Evolutionary conservation across 2,329 filamentous ascomycete genomes (phyloP).

Genomic region (Colletotrichum salicis): DNA sequence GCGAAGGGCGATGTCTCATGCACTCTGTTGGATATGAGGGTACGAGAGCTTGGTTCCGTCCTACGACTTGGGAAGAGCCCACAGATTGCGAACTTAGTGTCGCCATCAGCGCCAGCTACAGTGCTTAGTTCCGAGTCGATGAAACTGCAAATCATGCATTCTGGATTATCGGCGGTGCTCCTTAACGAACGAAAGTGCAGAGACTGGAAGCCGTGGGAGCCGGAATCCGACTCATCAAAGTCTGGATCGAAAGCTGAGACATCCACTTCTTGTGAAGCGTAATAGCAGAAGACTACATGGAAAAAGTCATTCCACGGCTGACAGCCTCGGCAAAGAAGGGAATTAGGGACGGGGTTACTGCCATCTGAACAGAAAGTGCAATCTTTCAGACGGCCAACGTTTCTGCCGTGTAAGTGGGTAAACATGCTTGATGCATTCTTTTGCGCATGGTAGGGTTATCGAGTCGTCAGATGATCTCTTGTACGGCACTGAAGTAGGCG

Average conservation of each 20-base stretch:
- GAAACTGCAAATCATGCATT: background rate
- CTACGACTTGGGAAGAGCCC: background rate
- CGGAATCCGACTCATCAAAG: background rate
- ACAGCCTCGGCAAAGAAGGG: background rate
- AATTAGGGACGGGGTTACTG: background rate
- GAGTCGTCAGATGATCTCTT: background rate
- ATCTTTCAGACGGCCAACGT: background rate
- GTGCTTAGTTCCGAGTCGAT: background rate
- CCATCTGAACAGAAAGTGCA: background rate
- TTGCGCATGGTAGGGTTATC: background rate
- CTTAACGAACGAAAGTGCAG: background rate
- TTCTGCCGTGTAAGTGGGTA: background rate
- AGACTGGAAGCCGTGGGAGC: background rate
- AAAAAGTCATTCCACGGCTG: background rate
- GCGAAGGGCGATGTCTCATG: background rate
- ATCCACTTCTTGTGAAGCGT: background rate
- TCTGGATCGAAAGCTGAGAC: background rate
- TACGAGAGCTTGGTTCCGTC: background rate
- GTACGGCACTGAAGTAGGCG: background rate
- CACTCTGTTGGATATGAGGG: background rate
- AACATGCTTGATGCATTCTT: background rate
- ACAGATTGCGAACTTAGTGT: background rate
- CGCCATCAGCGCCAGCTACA: background rate
- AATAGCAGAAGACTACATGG: background rate
- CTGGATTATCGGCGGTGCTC: background rate